These are phyloP conservation scores for Dendrostoma leiphaemia DNA, from an alignment of 2,329 filamentous ascomycete species.

Conservation along the genomic window DNA sequence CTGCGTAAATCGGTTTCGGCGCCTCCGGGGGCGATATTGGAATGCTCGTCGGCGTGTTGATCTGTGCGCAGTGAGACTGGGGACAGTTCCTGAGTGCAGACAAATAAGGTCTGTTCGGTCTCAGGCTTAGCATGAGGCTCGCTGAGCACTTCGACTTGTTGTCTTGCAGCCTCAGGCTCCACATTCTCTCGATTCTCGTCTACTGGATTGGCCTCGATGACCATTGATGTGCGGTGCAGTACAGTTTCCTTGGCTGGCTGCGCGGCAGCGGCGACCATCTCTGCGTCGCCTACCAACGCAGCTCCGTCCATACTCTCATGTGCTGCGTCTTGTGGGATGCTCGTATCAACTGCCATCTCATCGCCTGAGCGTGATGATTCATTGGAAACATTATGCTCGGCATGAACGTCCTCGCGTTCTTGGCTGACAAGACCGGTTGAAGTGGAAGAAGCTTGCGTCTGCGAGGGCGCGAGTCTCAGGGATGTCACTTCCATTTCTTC, in stretches of 20 bases:
- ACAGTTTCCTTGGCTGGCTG: background rate
- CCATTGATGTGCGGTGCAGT: background rate
- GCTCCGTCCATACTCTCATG: background rate
- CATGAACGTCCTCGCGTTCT: background rate
- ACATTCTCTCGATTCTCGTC: background rate
- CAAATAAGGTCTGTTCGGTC: background rate
- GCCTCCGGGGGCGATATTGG: background rate
- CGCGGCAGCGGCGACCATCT: background rate
- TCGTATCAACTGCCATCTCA: background rate
- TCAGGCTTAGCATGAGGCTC: background rate
- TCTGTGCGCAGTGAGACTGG: background rate
- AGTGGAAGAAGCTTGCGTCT: background rate
- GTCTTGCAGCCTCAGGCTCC: background rate
- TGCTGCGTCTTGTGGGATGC: background rate
- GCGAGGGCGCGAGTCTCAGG: background rate
- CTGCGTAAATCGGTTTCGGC: no score
- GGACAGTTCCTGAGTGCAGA: constrained; percentile 7
- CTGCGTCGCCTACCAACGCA: background rate
- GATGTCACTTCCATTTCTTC: background rate
- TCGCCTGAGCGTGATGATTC: background rate
- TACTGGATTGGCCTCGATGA: background rate
- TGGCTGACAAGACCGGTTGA: background rate
- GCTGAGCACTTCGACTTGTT: background rate
- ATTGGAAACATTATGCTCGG: background rate
- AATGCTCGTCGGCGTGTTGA: background rate